These are phyloP conservation scores for Lepraria neglecta DNA, from an alignment of 495 filamentous ascomycete genomes.

Conservation along the genomic window DNA sequence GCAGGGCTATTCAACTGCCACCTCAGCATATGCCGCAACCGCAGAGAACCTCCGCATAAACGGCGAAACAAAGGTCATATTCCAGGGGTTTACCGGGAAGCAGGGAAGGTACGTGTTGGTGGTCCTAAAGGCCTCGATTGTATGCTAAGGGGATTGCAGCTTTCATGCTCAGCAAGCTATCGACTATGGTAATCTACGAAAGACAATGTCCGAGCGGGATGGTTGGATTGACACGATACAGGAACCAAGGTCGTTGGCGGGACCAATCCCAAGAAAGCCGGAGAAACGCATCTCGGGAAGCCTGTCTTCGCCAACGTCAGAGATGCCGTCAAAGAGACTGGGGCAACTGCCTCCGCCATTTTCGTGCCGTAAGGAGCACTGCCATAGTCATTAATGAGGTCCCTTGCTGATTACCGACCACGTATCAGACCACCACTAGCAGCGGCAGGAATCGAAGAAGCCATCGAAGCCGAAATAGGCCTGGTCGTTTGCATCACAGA, in stretches of 20 bases:
- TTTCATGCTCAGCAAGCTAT: conserved; percentile 98
- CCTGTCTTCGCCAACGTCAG: conserved; percentile 88
- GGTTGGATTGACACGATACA: conserved; percentile 35
- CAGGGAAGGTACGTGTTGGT: conserved; percentile 83
- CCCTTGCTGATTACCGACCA: conserved; percentile 6
- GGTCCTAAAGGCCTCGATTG: neutral
- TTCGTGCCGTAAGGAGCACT: conserved; percentile 77
- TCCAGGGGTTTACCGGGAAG: conserved; percentile 96
- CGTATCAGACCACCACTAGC: conserved; percentile 73
- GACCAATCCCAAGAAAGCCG: conserved; percentile 98
- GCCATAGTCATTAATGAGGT: neutral
- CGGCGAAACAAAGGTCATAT: conserved; percentile 85
- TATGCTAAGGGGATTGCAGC: conserved; percentile 42
- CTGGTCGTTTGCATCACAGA: conserved; percentile 98
- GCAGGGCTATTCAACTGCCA: conserved; percentile 62
- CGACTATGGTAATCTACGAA: conserved; percentile 68
- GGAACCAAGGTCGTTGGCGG: conserved; percentile 97
- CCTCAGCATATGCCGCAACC: conserved; percentile 70
- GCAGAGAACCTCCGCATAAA: conserved; percentile 90
- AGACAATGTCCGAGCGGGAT: conserved; percentile 16
- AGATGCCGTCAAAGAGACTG: conserved; percentile 86
- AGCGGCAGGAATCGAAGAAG: conserved; percentile 93
- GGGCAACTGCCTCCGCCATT: conserved; percentile 86
- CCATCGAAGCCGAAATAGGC: conserved; percentile 82
- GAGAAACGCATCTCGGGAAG: conserved; percentile 76